phyloP scores from a whole-genome alignment of 257 asterid species.

The Orobanche coerulescens region DNA sequence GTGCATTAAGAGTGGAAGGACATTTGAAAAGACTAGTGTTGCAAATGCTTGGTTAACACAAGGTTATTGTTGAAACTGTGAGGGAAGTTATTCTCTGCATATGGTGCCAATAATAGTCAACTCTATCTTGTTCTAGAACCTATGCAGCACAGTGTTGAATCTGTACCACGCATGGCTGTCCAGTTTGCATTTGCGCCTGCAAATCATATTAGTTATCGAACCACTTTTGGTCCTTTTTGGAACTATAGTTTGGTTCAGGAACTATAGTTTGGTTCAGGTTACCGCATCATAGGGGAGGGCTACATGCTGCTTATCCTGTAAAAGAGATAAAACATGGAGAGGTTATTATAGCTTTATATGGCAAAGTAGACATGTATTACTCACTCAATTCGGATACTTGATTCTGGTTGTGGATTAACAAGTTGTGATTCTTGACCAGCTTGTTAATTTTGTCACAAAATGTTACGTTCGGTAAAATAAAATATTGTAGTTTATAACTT shows the following conservation, averaged over 20 bases:
- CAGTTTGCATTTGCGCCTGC: slow-evolving; percentile 8
- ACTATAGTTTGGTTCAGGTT: background rate
- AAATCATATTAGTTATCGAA: slow-evolving; percentile 1
- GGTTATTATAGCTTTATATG: slow-evolving; percentile 4
- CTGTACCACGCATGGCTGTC: slow-evolving; percentile 3
- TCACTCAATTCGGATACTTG: slow-evolving; percentile 5
- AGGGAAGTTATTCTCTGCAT: background rate
- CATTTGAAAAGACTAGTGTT: background rate
- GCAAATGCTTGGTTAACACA: background rate
- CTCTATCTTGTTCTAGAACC: background rate
- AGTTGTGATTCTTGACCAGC: slow-evolving; percentile 4
- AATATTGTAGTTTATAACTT: slow-evolving; percentile 16
- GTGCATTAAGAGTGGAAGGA: background rate
- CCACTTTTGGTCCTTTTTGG: background rate
- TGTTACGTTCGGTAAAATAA: slow-evolving; percentile 10
- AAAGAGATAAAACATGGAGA: background rate
- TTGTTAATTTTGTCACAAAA: slow-evolving; percentile 1
- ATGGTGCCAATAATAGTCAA: background rate
- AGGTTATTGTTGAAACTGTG: background rate
- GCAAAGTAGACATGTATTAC: slow-evolving; percentile 12
- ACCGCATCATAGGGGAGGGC: background rate
- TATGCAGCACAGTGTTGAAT: background rate
- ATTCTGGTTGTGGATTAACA: slow-evolving; percentile 10
- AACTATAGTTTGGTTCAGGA: background rate
- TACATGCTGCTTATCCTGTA: background rate